Evolutionary conservation across 2,329 filamentous ascomycete species (phyloP), one percentile per base, ranked within the genome.

Genomic region (Penicillium sp.): DNA sequence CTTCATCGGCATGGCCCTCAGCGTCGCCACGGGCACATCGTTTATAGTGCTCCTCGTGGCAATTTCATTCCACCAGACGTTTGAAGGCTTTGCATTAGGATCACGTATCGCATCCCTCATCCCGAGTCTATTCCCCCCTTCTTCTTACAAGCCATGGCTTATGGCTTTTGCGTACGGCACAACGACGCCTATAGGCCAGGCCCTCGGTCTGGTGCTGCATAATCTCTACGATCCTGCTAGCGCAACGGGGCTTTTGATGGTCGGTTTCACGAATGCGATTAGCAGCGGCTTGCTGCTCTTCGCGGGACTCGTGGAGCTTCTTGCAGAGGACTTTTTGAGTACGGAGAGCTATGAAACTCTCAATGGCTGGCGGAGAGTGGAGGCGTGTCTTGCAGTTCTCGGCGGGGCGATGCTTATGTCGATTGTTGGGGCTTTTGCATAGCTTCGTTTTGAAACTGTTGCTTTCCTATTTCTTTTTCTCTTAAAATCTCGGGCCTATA

Each of bases 241-340:
- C 64, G 82, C 90, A 66, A 83, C 85, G 0, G 90, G 91, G 0
- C 74, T 95, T 48, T 75, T 95, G 24, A 87, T 93, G 75, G 90
- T 95, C 5, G 91, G 91, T 7, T 84, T 92, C 67, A 94, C 93
- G 81, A 95, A 96, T 66, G 90, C 89, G 40, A 88, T 95, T 52
- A 91, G 88, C 9, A 87, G 87, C 51, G 91, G 91, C 0, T 77
- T 96, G 51, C 73, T 96, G 26, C 77, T 95, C 3, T 95, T 93
- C 68, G 90, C 91, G 0, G 90, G 89, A 0, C 75, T 96, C 45
- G 91, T 95, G 3, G 90, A 96, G 74, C 79, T 96, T 20, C 79
- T 96, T 47, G 88, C 90, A 0, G 90, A 95, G 71, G 91, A 96
- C 65, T 95, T 95, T 64, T 67, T 89, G 60, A 86, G 82, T 64